Percentiles rank a stretch among this genome's conserved stretches.
Conservation (phyloP, 192 early-diverging fungal genomes). For the Coemansia sp. region DNA sequence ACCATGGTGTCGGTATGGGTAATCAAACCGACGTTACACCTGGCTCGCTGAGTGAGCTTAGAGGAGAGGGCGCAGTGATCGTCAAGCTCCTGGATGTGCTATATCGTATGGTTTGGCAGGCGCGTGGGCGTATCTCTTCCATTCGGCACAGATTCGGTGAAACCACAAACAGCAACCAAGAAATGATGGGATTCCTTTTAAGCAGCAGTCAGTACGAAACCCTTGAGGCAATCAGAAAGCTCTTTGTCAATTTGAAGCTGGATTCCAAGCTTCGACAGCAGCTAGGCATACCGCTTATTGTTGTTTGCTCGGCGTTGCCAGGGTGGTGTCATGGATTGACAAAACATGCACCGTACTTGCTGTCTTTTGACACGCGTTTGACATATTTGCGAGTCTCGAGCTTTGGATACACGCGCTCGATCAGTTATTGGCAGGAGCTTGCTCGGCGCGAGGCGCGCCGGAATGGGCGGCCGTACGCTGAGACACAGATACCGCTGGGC, state of each 20-base stretch:
- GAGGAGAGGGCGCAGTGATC: conserved; percentile 14
- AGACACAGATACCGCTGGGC: conserved; percentile 56
- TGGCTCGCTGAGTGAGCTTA: conserved; percentile 3
- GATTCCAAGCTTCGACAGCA: conserved; percentile 85
- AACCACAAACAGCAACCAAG: background rate
- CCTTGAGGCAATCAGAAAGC: background rate
- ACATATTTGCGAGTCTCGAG: conserved; percentile 78
- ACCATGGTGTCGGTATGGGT: background rate
- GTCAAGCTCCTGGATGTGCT: conserved; percentile 13
- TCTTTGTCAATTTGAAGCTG: conserved; percentile 79
- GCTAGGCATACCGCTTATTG: conserved; percentile 85
- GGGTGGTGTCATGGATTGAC: conserved; percentile 69
- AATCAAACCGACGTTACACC: background rate
- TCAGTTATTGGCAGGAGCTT: conserved; percentile 63
- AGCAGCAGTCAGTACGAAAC: background rate
- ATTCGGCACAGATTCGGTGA: background rate
- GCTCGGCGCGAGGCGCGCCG: conserved; percentile 29
- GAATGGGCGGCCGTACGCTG: background rate
- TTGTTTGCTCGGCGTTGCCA: conserved; percentile 78
- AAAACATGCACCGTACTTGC: conserved; percentile 70
- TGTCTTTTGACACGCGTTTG: conserved; percentile 80
- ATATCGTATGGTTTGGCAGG: conserved; percentile 4
- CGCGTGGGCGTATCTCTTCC: background rate
- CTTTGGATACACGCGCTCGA: conserved; percentile 83
- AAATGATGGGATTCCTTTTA: background rate